These are phyloP conservation scores for Phaeosphaeria sp. DNA, from an alignment of 2,329 filamentous ascomycete species.

Conservation along the genomic window DNA sequence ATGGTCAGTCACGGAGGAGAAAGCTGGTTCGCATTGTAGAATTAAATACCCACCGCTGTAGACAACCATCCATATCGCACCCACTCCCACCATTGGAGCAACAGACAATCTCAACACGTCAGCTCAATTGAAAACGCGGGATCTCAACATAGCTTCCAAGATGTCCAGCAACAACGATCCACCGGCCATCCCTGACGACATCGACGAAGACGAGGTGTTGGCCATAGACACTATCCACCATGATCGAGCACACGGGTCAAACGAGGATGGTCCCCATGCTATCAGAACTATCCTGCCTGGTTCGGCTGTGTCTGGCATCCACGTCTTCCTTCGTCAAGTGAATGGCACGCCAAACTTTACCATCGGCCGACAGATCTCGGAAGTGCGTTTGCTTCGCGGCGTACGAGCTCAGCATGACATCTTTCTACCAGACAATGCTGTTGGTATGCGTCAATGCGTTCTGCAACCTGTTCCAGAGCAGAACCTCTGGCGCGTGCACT, in stretches of 20 bases:
- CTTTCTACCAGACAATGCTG: background rate
- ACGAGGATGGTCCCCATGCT: slow-evolving; percentile 6
- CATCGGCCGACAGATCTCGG: slow-evolving; percentile 9
- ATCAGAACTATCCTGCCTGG: background rate
- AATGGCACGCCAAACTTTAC: slow-evolving; percentile 7
- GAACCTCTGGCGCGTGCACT: slow-evolving; percentile 17
- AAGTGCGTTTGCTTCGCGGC: background rate
- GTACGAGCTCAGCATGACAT: background rate
- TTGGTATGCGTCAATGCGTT: slow-evolving; percentile 12
- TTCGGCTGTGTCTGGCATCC: background rate
- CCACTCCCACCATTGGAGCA: background rate
- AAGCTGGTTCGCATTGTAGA: background rate
- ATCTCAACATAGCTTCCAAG: background rate
- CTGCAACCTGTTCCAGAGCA: slow-evolving; percentile 7
- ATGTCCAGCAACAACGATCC: slow-evolving; percentile 2
- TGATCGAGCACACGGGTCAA: slow-evolving; percentile 7
- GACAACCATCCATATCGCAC: background rate
- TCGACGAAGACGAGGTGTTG: slow-evolving; percentile 9
- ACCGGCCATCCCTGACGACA: slow-evolving; percentile 6
- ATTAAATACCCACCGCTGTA: background rate
- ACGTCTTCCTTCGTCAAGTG: slow-evolving; percentile 13
- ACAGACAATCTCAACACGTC: background rate
- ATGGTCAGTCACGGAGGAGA: background rate
- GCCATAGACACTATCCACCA: slow-evolving; percentile 19
- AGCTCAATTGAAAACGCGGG: background rate